These are phyloP conservation scores for Eremothecium gossypii DNA, from an alignment of 1,139 yeast species.

Conservation along the genomic window DNA sequence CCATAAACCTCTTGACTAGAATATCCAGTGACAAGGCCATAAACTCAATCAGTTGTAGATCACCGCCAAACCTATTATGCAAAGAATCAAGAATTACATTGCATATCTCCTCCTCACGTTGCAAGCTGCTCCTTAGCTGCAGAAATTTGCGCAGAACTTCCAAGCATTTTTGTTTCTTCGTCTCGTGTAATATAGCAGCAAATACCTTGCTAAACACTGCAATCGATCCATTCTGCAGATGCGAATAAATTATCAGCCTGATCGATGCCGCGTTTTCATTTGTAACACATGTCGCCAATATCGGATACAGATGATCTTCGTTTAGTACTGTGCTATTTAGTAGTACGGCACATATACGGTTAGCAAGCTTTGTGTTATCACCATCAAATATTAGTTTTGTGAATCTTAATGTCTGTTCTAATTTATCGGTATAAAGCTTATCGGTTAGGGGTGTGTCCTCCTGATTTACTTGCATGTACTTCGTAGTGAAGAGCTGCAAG, in stretches of 20 bases:
- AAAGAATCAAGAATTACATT: neutral
- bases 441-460: neutral
- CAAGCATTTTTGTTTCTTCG: neutral
- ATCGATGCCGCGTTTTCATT: neutral
- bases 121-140: neutral
- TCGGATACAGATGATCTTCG: neutral
- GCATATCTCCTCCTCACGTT: neutral
- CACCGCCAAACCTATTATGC: neutral
- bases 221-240: neutral
- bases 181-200: neutral
- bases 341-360: neutral
- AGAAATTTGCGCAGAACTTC: neutral
- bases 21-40: neutral
- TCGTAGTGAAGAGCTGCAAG: neutral
- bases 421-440: neutral
- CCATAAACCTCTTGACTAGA: conserved; percentile 1
- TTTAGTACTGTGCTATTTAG: neutral
- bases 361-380: neutral
- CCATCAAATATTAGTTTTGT: neutral
- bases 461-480: neutral
- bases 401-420: neutral
- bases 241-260: neutral
- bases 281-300: neutral
- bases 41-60: conserved; percentile 1
- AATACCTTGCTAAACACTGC: neutral